phyloP scores from a whole-genome alignment of 805 yeast species.

The Cephaloascus albidus region DNA sequence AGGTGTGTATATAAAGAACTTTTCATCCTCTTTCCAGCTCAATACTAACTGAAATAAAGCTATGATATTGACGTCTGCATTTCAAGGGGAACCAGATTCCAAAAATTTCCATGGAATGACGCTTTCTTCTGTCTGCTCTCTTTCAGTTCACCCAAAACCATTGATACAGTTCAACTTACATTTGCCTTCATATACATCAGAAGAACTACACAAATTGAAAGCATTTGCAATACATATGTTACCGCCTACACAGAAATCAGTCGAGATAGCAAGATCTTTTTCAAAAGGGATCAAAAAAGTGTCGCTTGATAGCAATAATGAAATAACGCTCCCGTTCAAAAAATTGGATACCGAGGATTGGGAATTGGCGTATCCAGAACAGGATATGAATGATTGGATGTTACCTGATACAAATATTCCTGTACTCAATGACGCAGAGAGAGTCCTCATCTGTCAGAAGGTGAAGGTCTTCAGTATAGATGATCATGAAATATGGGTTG shows the following conservation, averaged over 20 bases:
- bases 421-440: constrained; percentile 44
- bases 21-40: constrained; percentile 13
- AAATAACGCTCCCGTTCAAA: constrained; percentile 48
- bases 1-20: constrained; percentile 10
- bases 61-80: constrained; percentile 49
- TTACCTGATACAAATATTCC: constrained; percentile 39
- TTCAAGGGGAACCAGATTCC: constrained; percentile 9
- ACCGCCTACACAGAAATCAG: constrained; percentile 48
- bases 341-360: constrained; percentile 22
- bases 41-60: constrained; percentile 41
- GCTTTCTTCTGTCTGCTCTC: constrained; percentile 75
- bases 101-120: constrained; percentile 61
- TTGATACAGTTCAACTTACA: constrained; percentile 80
- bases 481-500: constrained; percentile 90
- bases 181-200: constrained; percentile 76
- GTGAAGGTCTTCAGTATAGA: constrained; percentile 48
- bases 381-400: constrained; percentile 6
- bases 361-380: constrained; percentile 11
- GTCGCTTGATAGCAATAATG: constrained; percentile 20
- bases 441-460: constrained; percentile 54
- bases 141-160: constrained; percentile 71
- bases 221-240: constrained; percentile 69
- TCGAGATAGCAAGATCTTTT: constrained; percentile 55
- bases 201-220: constrained; percentile 44
- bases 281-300: constrained; percentile 48